A percentile compares a stretch with the other conserved stretches of the same genome.
Evolutionary conservation across 768 basidiomycete species (phyloP).

Genomic region (Rhizopogon vulgaris): DNA sequence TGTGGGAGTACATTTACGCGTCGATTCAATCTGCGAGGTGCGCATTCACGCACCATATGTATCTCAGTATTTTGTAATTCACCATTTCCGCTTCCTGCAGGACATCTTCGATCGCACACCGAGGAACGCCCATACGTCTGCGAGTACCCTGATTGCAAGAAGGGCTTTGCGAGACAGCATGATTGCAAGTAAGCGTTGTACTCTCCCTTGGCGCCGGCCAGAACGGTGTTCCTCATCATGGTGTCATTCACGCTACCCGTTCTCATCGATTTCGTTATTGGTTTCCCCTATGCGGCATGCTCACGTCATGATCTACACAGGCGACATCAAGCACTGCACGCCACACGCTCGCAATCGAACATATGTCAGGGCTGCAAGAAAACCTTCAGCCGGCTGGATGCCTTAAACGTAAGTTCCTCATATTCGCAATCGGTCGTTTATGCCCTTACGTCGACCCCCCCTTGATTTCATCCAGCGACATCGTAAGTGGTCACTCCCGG

Average conservation of each 20-base stretch:
- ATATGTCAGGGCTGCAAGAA: conserved; percentile 90
- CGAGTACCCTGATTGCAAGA: conserved; percentile 90
- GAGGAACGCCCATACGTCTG: conserved; percentile 94
- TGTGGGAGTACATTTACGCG: conserved; percentile 98
- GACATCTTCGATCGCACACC: conserved; percentile 91
- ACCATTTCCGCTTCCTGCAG: conserved; percentile 31
- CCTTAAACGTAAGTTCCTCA: conserved; percentile 73
- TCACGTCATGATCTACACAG: conserved; percentile 29
- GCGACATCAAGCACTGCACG: conserved; percentile 87
- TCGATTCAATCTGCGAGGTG: conserved; percentile 83
- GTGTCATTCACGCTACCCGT: background rate
- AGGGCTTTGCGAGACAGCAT: conserved; percentile 92
- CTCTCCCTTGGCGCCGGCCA: background rate
- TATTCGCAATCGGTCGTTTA: conserved; percentile 1
- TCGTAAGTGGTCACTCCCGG: conserved; percentile 41
- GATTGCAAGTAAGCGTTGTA: conserved; percentile 80
- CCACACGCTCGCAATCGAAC: conserved; percentile 76
- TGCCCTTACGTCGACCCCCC: conserved; percentile 16
- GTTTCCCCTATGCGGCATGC: background rate
- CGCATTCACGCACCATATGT: conserved; percentile 9
- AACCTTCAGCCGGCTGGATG: conserved; percentile 91
- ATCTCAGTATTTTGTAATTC: background rate
- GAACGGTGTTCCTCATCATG: background rate
- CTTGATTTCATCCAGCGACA: conserved; percentile 51
- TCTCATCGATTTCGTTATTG: background rate